Percentiles rank a stretch among this genome's conserved stretches.
Evolutionary conservation across 306 rosid species (phyloP).

Genomic region (Myrica gale): DNA sequence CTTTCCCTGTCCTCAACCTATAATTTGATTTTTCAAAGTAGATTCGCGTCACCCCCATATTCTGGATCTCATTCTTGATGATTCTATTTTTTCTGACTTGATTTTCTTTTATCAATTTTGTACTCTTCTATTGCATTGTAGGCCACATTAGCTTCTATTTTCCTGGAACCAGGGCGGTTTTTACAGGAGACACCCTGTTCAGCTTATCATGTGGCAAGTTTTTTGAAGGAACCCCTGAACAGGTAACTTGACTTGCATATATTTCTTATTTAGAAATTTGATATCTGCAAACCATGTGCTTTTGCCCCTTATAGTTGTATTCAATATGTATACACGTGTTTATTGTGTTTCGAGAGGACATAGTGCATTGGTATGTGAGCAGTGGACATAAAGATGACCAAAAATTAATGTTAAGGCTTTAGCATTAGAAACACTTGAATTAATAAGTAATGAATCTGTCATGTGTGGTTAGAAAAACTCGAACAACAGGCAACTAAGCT

Average conservation of each 20-base stretch:
- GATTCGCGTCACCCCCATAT: not conserved
- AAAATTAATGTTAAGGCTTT: not conserved
- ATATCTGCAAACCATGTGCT: not conserved
- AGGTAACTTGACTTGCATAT: conserved; percentile 44
- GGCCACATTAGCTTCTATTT: conserved; percentile 89
- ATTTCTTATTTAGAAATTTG: not conserved
- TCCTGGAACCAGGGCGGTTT: conserved; percentile 70
- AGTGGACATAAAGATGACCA: not conserved
- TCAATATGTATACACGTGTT: not conserved
- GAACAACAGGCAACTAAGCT: not conserved
- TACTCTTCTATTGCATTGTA: conserved; percentile 28
- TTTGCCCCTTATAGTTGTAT: not conserved
- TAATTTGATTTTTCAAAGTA: not conserved
- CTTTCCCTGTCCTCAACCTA: not conserved
- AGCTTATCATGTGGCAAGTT: conserved; percentile 94
- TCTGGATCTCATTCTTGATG: not conserved
- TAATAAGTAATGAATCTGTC: too few species aligned
- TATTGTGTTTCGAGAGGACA: not conserved
- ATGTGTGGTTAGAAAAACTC: not conserved
- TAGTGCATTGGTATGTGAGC: not conserved
- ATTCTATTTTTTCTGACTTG: conserved; percentile 21
- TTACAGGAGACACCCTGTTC: conserved; percentile 84
- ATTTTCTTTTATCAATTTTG: conserved; percentile 5
- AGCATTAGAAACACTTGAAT: too few species aligned
- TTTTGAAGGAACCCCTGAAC: conserved; percentile 85